These are phyloP conservation scores for Dicorynia guianensis DNA, from an alignment of 306 rosid genomes.

Conservation along the genomic window DNA sequence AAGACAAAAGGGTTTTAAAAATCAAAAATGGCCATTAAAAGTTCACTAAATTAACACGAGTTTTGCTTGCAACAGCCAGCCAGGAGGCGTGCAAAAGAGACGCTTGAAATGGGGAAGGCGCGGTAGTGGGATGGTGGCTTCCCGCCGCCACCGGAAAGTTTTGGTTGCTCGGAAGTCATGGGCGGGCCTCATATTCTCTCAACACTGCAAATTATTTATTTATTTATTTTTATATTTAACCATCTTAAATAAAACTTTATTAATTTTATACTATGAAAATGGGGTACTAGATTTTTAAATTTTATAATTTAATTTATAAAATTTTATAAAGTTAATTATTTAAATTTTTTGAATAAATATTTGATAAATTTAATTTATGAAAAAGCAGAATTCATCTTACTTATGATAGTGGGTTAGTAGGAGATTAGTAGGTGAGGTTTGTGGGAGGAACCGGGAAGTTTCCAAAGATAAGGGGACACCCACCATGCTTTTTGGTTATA, in stretches of 20 bases:
- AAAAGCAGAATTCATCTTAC: no score
- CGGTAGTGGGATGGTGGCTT: neutral
- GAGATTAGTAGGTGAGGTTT: slow-evolving; percentile 34
- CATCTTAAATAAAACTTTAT: no score
- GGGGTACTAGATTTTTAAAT: no score
- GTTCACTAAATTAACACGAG: neutral
- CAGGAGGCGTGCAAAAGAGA: neutral
- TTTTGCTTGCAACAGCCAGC: neutral
- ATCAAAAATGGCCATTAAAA: neutral
- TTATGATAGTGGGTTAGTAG: slow-evolving; percentile 16
- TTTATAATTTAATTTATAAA: no score
- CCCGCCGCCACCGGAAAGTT: neutral
- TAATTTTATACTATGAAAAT: no score
- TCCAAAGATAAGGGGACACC: no score
- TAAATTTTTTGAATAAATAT: no score
- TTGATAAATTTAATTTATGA: no score
- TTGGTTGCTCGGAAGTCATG: neutral
- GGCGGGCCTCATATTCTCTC: neutral
- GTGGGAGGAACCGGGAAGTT: slow-evolving; percentile 11
- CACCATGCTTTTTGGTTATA: neutral
- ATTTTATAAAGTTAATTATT: no score
- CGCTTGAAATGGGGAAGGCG: neutral
- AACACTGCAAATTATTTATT: neutral
- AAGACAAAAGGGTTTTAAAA: neutral
- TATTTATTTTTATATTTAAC: neutral